Base-by-base conservation (phyloP, 139 green algal species). In the Chlamydomonas urium region DNA sequence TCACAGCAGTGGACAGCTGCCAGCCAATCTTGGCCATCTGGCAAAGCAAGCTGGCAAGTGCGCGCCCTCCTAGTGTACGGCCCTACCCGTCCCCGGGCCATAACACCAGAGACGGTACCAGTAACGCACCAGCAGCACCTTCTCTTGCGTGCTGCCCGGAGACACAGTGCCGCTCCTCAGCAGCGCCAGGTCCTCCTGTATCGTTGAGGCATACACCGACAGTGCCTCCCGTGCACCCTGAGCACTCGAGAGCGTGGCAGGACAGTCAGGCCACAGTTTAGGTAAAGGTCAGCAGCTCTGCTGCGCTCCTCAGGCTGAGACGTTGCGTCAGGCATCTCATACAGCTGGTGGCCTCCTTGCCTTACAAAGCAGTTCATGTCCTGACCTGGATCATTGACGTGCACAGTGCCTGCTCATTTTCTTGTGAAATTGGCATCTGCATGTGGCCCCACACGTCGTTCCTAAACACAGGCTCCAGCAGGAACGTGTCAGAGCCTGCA, bases 391-490 rank as follows among this genome's bases (percentile, higher is more conserved):
- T 77, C 80, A 97, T 92, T n/a, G 79, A 81, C n/a, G 76, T 29
- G 76, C 87, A 98, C 31, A 97, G 78, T 2, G 81, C 83, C 28
- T 74, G 60, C 83, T 98, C 93, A 69, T 97, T 98, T 8, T 83
- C 77, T 36, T 86, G 61, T 57, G 85, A 92, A 6, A 98, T 76
- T 8, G 93, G 93, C 35, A 85, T 31, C 47, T 81, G 70, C 81
- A 96, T 83, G 81, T 88, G 84, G 38, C 72, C 75, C 89, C 89
- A 94, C 26, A 78, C 82, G 70, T 95, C 88, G 48, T 86, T 85
- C 1, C 91, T 77, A 74, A 97, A 96, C 17, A 97, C 78, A 28
- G 84, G 63, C 83, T 98, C 93, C n/a, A 98, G 79, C 36, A 96
- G 76, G 70, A 98, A 98, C 1, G 83, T 79, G 78, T 98, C 93